Evolutionary conservation across 495 filamentous ascomycete genomes (phyloP), one percentile per base, ranked within the genome.

Genomic region (Xylaria grammica): DNA sequence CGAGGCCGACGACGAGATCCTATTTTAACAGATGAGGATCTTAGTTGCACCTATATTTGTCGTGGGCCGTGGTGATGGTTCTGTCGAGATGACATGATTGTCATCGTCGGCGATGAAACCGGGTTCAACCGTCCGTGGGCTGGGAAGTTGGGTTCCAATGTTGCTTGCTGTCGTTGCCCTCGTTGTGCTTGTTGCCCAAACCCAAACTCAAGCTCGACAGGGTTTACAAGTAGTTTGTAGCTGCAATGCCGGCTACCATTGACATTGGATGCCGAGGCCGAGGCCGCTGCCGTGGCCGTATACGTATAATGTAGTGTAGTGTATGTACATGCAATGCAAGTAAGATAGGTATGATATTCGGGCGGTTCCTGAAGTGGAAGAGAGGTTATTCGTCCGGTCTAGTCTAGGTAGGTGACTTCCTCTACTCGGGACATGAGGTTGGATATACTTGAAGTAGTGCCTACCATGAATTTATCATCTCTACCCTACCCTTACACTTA

Each of bases 91-190:
- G 15, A 42, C 15, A 6, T 17, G 40, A 17, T 9, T 7, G 15
- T 42, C 40, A 42, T 42, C 7, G 13, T 42, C 40, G 40, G 40
- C 17, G 40, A 42, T 42, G 40, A 42, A 42, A 42, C 40, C n/a
- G n/a, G n/a, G n/a, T n/a, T n/a, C n/a, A n/a, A n/a, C n/a, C n/a
- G n/a, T n/a, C n/a, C n/a, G n/a, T 42, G 7, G 40, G 40, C 40
- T 42, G 17, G 40, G 34, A 15, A 36, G 44, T 59, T 48, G 56
- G 56, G 56, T 59, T 32, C 56, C 19, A 26, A 46, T 34, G 42
- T 15, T 48, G 54, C 48, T 36, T 19, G 45, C 45, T 19, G 15
- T 48, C 20, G 34, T 36, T 36, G 17, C 19, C 4, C 20, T 2
- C 4, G n/a, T 15, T 4, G 9, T 38, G 20, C 42, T 48, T 26